Percentiles rank a stretch among this genome's conserved stretches.
These are phyloP conservation scores for Comarum palustre DNA, from an alignment of 306 rosid species.

Conservation along the genomic window DNA sequence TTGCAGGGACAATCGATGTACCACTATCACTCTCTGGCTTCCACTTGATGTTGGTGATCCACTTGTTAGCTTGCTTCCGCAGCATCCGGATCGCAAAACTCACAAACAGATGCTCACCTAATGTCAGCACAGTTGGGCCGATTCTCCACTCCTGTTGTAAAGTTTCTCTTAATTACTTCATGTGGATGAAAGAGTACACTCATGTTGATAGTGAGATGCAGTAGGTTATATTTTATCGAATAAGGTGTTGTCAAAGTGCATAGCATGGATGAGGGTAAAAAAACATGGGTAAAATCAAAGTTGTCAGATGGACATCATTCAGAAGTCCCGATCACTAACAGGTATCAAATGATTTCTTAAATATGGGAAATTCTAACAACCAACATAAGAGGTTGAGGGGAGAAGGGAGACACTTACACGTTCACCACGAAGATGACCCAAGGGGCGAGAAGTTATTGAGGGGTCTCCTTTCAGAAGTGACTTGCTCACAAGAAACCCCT, in stretches of 20 bases:
- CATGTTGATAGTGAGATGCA: background rate
- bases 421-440: slow-evolving; percentile 68
- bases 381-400: background rate
- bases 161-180: slow-evolving; percentile 17
- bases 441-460: slow-evolving; percentile 46
- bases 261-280: background rate
- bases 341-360: no score
- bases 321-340: background rate
- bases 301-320: no score
- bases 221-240: background rate
- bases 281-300: background rate
- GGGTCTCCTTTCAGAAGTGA: slow-evolving; percentile 78
- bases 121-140: slow-evolving; percentile 72
- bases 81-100: slow-evolving; percentile 83
- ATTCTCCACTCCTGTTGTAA: slow-evolving; percentile 73
- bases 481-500: slow-evolving; percentile 81
- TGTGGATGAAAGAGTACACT: slow-evolving; percentile 11
- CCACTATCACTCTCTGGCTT: slow-evolving; percentile 30
- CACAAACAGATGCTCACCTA: slow-evolving; percentile 83
- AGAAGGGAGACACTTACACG: slow-evolving; percentile 47
- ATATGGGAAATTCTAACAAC: background rate
- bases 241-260: background rate
- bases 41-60: slow-evolving; percentile 40
- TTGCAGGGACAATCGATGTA: slow-evolving; percentile 25
- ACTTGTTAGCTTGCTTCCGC: slow-evolving; percentile 62